These are phyloP conservation scores for Datura wrightii DNA, from an alignment of 257 asterid genomes.

Conservation along the genomic window DNA sequence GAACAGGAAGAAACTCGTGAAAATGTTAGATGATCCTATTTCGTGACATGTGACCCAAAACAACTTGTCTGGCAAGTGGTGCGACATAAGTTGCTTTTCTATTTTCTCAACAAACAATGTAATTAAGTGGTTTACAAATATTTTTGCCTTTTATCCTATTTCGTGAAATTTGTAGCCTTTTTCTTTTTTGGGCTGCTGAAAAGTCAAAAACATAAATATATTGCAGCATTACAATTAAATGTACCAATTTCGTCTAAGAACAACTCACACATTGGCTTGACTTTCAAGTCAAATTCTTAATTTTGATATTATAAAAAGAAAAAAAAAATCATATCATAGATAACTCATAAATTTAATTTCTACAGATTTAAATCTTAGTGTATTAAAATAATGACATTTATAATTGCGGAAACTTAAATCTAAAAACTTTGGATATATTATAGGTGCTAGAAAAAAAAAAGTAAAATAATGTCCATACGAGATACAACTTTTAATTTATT, in stretches of 20 bases:
- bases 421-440: too few relatives aligned
- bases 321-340: neutral
- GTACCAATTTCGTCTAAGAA: neutral
- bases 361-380: too few relatives aligned
- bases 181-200: too few relatives aligned
- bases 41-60: slow-evolving; percentile 7
- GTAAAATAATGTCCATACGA: too few relatives aligned
- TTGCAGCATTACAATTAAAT: neutral
- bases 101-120: neutral
- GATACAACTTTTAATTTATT: too few relatives aligned
- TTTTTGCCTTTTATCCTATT: neutral
- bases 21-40: neutral
- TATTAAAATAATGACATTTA: too few relatives aligned
- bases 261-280: neutral
- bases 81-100: neutral
- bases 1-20: slow-evolving; percentile 31
- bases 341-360: neutral
- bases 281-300: neutral
- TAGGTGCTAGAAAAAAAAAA: too few relatives aligned
- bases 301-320: neutral
- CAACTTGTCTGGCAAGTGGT: neutral
- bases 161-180: neutral
- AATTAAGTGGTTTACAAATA: neutral
- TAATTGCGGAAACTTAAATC: too few relatives aligned
- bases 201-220: neutral